Conservation (phyloP, 2,329 filamentous ascomycete genomes). For the Colletotrichum neosansevieriae region DNA sequence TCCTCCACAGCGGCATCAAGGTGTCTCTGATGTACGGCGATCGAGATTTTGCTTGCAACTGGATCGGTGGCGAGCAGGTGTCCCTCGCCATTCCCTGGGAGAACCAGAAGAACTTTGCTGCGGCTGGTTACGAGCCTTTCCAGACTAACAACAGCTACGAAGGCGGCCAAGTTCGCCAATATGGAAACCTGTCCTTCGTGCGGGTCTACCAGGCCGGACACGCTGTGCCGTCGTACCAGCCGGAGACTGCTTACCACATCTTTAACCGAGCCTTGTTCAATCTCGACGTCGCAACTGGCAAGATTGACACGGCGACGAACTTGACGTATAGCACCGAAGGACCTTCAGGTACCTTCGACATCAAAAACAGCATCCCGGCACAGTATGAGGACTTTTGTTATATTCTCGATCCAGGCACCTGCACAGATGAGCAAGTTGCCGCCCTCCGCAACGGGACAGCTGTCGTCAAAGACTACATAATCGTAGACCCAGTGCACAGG, state of each 20-base stretch:
- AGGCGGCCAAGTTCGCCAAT: slow-evolving; percentile 74
- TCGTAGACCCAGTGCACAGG: slow-evolving; percentile 25
- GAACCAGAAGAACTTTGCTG: slow-evolving; percentile 41
- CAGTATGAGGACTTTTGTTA: slow-evolving; percentile 45
- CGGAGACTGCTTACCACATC: slow-evolving; percentile 57
- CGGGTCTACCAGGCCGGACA: slow-evolving; percentile 71
- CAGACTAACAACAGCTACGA: slow-evolving; percentile 69
- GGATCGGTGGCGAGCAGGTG: slow-evolving; percentile 61
- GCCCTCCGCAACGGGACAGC: slow-evolving; percentile 65
- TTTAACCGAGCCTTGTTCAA: slow-evolving; percentile 59
- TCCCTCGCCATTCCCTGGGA: slow-evolving; percentile 56
- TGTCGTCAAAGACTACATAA: slow-evolving; percentile 55
- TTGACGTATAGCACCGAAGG: slow-evolving; percentile 42
- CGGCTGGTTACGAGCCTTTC: slow-evolving; percentile 73
- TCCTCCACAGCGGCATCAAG: slow-evolving; percentile 64
- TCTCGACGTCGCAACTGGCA: slow-evolving; percentile 42
- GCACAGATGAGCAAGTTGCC: slow-evolving; percentile 61
- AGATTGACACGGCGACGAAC: slow-evolving; percentile 39
- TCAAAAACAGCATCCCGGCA: slow-evolving; percentile 41
- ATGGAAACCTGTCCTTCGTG: slow-evolving; percentile 73
- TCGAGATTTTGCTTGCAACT: slow-evolving; percentile 69
- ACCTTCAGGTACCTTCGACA: slow-evolving; percentile 39
- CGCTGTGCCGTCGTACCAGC: slow-evolving; percentile 65
- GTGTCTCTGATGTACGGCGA: slow-evolving; percentile 70
- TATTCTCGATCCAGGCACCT: slow-evolving; percentile 42